Evolutionary conservation across 345 rosid species (phyloP).

Genomic region (Eucalyptus microcorys): DNA sequence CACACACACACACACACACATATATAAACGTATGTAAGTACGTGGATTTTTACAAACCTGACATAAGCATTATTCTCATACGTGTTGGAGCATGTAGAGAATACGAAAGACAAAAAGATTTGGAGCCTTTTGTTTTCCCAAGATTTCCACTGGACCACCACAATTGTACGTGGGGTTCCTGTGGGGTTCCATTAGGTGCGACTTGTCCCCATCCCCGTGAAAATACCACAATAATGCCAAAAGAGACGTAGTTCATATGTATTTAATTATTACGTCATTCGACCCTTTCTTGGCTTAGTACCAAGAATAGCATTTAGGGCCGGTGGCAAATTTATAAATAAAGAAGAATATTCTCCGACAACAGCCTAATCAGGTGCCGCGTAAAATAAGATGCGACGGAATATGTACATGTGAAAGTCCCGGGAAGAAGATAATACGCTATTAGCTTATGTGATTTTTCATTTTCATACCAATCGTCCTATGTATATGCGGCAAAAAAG

Average conservation of each 20-base stretch:
- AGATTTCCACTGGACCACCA: neutral
- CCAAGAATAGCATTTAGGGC: neutral
- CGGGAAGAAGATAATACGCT: neutral
- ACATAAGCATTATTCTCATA: neutral
- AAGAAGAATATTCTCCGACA: neutral
- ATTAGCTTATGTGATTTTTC: neutral
- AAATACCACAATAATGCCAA: neutral
- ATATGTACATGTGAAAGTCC: neutral
- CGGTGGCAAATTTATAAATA: neutral
- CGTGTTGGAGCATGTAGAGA: neutral
- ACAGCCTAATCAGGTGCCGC: neutral
- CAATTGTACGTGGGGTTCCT: neutral
- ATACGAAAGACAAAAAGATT: neutral
- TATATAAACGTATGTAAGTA: neutral
- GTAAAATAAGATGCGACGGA: neutral
- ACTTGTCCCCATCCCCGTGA: neutral
- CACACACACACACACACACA: neutral
- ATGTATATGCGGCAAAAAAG: neutral
- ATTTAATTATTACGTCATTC: neutral
- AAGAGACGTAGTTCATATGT: rapidly evolving
- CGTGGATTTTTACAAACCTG: neutral
- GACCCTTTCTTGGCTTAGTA: neutral
- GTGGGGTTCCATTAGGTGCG: neutral
- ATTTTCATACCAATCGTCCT: neutral
- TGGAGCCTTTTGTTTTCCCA: neutral